Percentiles rank a stretch among this genome's conserved stretches.
These are phyloP conservation scores for Lunasporangiospora selenospora DNA, from an alignment of 192 early-diverging fungal species.

Conservation along the genomic window DNA sequence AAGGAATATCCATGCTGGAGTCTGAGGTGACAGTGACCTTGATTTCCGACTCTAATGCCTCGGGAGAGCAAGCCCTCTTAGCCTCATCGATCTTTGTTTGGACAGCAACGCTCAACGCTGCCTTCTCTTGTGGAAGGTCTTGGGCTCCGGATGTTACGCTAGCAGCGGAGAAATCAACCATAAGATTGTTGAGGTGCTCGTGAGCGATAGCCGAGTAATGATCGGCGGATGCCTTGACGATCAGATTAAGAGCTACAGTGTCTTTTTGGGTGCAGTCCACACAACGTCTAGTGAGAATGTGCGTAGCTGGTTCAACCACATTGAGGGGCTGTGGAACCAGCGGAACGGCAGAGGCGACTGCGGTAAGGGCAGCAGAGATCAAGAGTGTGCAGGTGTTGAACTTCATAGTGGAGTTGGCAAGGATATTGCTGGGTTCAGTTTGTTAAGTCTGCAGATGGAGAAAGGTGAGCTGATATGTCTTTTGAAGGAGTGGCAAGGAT, in stretches of 20 bases:
- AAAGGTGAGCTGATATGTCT: too few relatives aligned
- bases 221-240: constrained; percentile 27
- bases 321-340: background rate
- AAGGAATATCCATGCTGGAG: constrained; percentile 4
- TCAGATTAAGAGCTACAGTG: constrained; percentile 6
- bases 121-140: constrained; percentile 18
- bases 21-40: constrained; percentile 6
- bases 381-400: constrained; percentile 8
- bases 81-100: constrained; percentile 21
- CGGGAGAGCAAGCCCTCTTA: constrained; percentile 18
- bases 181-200: constrained; percentile 19
- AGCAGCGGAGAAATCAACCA: constrained; percentile 15
- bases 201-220: constrained; percentile 26
- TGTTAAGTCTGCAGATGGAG: too few relatives aligned
- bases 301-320: background rate
- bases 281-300: constrained; percentile 5
- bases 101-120: constrained; percentile 4
- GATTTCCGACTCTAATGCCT: constrained; percentile 12
- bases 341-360: constrained; percentile 14
- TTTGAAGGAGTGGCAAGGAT: background rate
- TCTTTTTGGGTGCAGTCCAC: constrained; percentile 10
- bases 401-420: too few relatives aligned
- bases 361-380: constrained; percentile 22
- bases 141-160: constrained; percentile 16
- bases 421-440: too few relatives aligned